Conservation (phyloP, 495 filamentous ascomycete genomes). For the Lasiosphaeriaceae sp. region DNA sequence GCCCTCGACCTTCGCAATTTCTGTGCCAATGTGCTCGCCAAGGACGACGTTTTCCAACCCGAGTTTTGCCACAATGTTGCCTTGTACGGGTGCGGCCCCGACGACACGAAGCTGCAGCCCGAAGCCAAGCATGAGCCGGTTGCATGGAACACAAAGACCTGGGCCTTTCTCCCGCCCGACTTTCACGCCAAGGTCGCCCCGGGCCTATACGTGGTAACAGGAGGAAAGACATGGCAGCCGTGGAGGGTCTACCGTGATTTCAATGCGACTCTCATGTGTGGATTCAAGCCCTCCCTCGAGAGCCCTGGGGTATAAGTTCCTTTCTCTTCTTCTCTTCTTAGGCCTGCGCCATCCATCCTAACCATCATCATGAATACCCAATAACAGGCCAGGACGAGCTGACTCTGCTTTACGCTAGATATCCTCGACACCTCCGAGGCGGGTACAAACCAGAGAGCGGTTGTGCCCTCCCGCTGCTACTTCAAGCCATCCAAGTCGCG, state of each 20-base stretch:
- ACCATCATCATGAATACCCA: too few relatives aligned
- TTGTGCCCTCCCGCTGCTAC: constrained; percentile 6
- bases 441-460: background rate
- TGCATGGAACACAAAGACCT: background rate
- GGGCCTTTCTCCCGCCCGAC: background rate
- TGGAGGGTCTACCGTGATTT: constrained; percentile 1
- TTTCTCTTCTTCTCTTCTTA: background rate
- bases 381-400: background rate
- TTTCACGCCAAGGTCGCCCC: background rate
- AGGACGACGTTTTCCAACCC: constrained; percentile 3
- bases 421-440: background rate
- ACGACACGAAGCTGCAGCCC: background rate
- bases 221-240: constrained; percentile 3
- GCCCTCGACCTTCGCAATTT: background rate
- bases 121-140: background rate
- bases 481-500: constrained; percentile 2
- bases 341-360: too few relatives aligned
- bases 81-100: background rate
- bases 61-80: background rate
- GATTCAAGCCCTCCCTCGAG: constrained; percentile 2
- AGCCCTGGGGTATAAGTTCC: background rate
- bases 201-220: background rate
- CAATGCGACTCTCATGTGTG: constrained; percentile 3
- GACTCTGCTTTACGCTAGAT: background rate
- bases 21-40: background rate